A percentile compares a stretch with the other conserved stretches of the same genome.
phyloP scores from a whole-genome alignment of 352 stramenopile genomes.

The Globisporangium alternatum region DNA sequence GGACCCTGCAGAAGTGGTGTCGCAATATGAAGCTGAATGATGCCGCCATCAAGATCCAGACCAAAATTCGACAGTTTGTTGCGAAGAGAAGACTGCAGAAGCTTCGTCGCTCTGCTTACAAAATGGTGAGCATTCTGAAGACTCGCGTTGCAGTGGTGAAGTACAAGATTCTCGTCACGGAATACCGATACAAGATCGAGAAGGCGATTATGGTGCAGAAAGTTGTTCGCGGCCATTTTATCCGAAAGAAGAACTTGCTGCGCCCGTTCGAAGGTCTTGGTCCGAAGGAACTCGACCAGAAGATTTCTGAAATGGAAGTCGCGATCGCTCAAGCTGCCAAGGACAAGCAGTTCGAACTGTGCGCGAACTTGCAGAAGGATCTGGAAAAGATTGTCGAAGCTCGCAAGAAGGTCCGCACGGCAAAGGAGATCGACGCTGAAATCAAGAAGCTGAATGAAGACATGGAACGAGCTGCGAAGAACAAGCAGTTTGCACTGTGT shows the following conservation, averaged over 20 bases:
- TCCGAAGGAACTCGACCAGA: slow-evolving; percentile 72
- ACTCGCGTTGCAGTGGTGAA: slow-evolving; percentile 62
- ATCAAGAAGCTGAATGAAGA: slow-evolving; percentile 73
- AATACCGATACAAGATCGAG: slow-evolving; percentile 48
- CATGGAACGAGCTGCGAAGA: slow-evolving; percentile 69
- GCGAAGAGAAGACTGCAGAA: slow-evolving; percentile 49
- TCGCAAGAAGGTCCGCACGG: slow-evolving; percentile 81
- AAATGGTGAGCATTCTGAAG: slow-evolving; percentile 52
- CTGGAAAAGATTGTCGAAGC: slow-evolving; percentile 79
- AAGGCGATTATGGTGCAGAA: slow-evolving; percentile 75
- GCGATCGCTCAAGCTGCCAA: slow-evolving; percentile 75
- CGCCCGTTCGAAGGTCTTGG: slow-evolving; percentile 74
- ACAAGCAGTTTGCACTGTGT: slow-evolving; percentile 82
- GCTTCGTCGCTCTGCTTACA: slow-evolving; percentile 59
- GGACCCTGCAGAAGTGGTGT: slow-evolving; percentile 81
- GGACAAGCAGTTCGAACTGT: slow-evolving; percentile 86
- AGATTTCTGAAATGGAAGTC: slow-evolving; percentile 73
- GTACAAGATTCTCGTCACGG: slow-evolving; percentile 47
- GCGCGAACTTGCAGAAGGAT: slow-evolving; percentile 79
- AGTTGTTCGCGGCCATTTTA: slow-evolving; percentile 60
- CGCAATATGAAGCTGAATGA: slow-evolving; percentile 64
- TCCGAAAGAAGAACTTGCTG: slow-evolving; percentile 74
- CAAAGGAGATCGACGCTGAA: slow-evolving; percentile 82
- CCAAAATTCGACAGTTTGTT: slow-evolving; percentile 64
- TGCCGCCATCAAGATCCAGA: slow-evolving; percentile 66